Conservation (phyloP, 352 stramenopile species). For the Blastocystis sp. region DNA sequence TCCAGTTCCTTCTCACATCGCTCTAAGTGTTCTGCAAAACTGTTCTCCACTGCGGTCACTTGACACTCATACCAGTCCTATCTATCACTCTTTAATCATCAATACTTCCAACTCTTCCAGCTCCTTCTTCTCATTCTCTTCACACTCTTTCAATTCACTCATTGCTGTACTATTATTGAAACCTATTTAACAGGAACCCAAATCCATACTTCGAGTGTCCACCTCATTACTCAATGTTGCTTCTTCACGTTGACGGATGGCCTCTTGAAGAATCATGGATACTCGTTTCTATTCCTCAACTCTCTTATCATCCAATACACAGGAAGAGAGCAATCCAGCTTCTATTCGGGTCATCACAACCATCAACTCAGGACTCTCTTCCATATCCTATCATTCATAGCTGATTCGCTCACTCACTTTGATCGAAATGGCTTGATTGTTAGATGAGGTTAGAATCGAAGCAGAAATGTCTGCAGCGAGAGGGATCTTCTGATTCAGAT, state of each 20-base stretch:
- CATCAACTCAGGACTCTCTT: constrained; percentile 11
- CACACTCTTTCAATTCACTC: not conserved
- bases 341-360: constrained; percentile 12
- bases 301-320: not conserved
- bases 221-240: constrained; percentile 6
- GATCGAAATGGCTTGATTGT: not conserved
- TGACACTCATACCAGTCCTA: constrained; percentile 23
- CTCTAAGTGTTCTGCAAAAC: not conserved
- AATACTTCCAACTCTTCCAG: not conserved
- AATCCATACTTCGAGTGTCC: not conserved
- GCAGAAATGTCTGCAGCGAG: constrained; percentile 4
- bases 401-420: not conserved
- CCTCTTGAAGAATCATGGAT: constrained; percentile 23
- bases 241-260: constrained; percentile 25
- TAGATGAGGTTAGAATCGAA: not conserved
- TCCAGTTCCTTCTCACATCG: constrained; percentile 25
- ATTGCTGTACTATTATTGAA: constrained; percentile 13
- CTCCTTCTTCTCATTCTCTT: not conserved
- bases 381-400: not conserved
- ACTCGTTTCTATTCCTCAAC: constrained; percentile 9
- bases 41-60: not conserved
- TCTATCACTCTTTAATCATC: not conserved
- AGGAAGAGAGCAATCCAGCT: not conserved
- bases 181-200: not conserved
- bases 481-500: not conserved